phyloP scores from a whole-genome alignment of 1,139 yeast species.

The Groenewaldozyma sp. region DNA sequence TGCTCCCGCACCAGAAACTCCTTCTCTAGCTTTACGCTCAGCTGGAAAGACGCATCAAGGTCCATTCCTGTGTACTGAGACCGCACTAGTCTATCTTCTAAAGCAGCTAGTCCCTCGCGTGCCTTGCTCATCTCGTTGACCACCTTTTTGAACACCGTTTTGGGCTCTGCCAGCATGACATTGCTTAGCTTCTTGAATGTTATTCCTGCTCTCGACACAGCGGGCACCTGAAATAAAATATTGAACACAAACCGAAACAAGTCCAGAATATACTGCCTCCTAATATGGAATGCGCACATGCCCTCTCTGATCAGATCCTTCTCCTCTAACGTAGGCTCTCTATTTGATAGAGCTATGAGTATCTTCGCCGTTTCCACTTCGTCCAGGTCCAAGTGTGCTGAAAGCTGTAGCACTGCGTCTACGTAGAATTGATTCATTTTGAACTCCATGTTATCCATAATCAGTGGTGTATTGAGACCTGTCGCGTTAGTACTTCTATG shows the following conservation, averaged over 20 bases:
- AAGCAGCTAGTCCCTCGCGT: constrained; percentile 16
- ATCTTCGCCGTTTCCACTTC: constrained; percentile 57
- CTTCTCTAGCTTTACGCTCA: constrained; percentile 49
- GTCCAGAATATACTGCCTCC: constrained; percentile 64
- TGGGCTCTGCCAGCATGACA: background rate
- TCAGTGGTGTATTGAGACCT: constrained; percentile 4
- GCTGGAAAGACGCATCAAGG: constrained; percentile 33
- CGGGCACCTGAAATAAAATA: constrained; percentile 14
- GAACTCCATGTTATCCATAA: constrained; percentile 32
- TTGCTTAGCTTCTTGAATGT: background rate
- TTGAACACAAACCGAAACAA: constrained; percentile 29
- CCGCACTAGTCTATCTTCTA: background rate
- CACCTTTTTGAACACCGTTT: constrained; percentile 5
- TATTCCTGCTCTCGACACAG: background rate
- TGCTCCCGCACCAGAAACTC: constrained; percentile 57
- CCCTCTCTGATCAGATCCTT: constrained; percentile 41
- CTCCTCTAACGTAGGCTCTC: constrained; percentile 23
- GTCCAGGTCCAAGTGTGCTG: constrained; percentile 65
- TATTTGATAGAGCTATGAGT: constrained; percentile 17
- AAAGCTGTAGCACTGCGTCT: constrained; percentile 38
- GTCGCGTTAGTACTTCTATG: background rate
- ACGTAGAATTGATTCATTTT: constrained; percentile 47
- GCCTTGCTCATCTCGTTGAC: constrained; percentile 43
- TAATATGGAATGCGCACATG: constrained; percentile 49
- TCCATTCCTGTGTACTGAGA: background rate